A percentile compares a stretch with the other conserved stretches of the same genome.
Evolutionary conservation across 352 stramenopile species (phyloP).

Genomic region (Vaucheria bursata): DNA sequence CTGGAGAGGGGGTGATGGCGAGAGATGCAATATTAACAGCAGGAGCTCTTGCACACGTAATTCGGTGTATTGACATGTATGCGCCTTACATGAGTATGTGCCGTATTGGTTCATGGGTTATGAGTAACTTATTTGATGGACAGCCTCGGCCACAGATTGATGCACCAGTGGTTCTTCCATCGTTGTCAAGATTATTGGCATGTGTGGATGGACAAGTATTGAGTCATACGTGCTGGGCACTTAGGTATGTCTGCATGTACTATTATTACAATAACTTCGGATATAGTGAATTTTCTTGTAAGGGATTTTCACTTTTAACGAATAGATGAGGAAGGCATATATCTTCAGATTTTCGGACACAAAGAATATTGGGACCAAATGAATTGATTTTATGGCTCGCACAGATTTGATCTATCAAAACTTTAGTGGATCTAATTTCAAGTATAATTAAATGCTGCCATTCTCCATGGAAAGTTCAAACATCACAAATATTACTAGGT

Average conservation of each 20-base stretch:
- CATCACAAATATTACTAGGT: too few species aligned
- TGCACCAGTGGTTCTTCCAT: constrained; percentile 71
- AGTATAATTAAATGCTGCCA: too few species aligned
- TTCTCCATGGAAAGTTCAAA: too few species aligned
- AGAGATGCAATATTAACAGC: constrained; percentile 73
- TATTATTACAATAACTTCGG: too few species aligned
- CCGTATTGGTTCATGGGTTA: constrained; percentile 79
- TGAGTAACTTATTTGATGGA: constrained; percentile 81
- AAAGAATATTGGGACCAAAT: too few species aligned
- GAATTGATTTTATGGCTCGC: too few species aligned
- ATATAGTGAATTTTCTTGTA: background rate
- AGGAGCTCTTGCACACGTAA: constrained; percentile 66
- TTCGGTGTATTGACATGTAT: constrained; percentile 72
- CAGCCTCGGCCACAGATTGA: constrained; percentile 72
- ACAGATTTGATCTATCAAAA: too few species aligned
- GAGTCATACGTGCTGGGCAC: constrained; percentile 10
- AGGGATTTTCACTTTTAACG: too few species aligned
- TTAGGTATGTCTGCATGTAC: background rate
- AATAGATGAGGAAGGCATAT: too few species aligned
- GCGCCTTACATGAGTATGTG: constrained; percentile 59
- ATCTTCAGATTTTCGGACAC: background rate
- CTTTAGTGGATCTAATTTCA: too few species aligned
- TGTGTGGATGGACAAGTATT: constrained; percentile 85
- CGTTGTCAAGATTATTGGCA: constrained; percentile 72
- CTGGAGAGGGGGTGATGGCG: constrained; percentile 71